These are phyloP conservation scores for Brachypodium distachyon DNA, from an alignment of 202 grass and related monocot genomes.

Conservation along the genomic window DNA sequence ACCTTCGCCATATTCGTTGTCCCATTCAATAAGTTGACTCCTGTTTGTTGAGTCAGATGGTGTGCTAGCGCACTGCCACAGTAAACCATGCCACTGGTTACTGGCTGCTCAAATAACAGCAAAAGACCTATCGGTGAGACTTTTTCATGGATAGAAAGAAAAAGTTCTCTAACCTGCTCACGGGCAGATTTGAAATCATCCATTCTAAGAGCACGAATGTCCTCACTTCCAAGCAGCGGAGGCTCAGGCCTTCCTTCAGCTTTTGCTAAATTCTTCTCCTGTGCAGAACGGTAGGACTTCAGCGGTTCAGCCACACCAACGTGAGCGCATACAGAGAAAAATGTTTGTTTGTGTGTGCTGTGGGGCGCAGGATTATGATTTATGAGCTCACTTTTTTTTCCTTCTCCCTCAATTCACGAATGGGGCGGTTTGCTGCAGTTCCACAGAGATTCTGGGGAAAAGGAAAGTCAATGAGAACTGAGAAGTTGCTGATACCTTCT, in stretches of 20 bases:
- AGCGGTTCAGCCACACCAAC: too few species aligned
- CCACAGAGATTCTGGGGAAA: conserved; percentile 54
- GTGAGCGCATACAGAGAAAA: background rate
- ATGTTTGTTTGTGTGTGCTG: background rate
- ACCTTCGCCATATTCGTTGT: conserved; percentile 52
- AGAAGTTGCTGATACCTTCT: background rate
- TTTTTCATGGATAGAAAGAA: background rate
- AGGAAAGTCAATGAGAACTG: background rate
- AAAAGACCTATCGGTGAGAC: too few species aligned
- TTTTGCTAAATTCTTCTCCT: conserved; percentile 37
- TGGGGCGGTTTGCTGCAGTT: conserved; percentile 36
- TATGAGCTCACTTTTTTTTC: conserved; percentile 52
- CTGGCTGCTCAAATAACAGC: background rate
- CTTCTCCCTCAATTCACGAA: conserved; percentile 46
- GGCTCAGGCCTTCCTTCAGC: conserved; percentile 40
- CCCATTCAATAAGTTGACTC: conserved; percentile 54
- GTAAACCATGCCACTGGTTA: background rate
- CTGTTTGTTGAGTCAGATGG: conserved; percentile 50
- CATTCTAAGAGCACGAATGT: conserved; percentile 48
- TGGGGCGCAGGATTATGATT: too few species aligned
- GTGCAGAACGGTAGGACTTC: background rate
- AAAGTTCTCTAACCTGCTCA: conserved; percentile 33
- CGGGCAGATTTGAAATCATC: conserved; percentile 57
- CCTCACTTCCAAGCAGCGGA: conserved; percentile 25
- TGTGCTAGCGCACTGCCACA: conserved; percentile 58